A percentile compares a stretch with the other conserved stretches of the same genome.
Conservation (phyloP, 495 filamentous ascomycete genomes). For the Neurospora sp. region DNA sequence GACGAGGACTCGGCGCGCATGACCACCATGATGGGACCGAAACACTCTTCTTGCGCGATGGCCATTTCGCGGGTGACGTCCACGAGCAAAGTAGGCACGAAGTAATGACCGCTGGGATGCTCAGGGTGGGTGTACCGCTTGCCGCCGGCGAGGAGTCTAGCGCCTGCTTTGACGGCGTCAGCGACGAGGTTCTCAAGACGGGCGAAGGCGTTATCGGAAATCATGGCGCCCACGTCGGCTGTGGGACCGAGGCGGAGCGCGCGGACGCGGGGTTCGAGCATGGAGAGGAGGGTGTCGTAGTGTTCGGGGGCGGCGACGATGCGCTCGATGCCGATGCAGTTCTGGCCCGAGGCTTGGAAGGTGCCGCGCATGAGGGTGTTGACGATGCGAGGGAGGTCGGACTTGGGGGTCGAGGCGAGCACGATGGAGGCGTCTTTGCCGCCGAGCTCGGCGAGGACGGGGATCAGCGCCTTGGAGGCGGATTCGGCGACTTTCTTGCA, state of each 20-base stretch:
- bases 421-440: constrained; percentile 94
- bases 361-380: constrained; percentile 81
- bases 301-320: constrained; percentile 67
- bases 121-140: constrained; percentile 56
- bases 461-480: constrained; percentile 73
- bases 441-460: constrained; percentile 80
- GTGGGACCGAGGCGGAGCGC: constrained; percentile 54
- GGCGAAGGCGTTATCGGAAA: constrained; percentile 63
- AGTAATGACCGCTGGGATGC: constrained; percentile 76
- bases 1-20: constrained; percentile 51
- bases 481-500: constrained; percentile 81
- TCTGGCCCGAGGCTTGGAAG: constrained; percentile 96
- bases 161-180: constrained; percentile 69
- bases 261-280: constrained; percentile 61
- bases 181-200: constrained; percentile 60
- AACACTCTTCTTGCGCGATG: constrained; percentile 87
- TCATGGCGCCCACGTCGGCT: constrained; percentile 80
- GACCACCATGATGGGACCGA: constrained; percentile 79
- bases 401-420: constrained; percentile 59
- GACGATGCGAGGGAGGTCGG: constrained; percentile 56
- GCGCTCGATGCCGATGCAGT: constrained; percentile 94
- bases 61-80: constrained; percentile 70
- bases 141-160: constrained; percentile 75
- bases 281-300: constrained; percentile 61
- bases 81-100: constrained; percentile 77